Evolutionary conservation across 2,329 filamentous ascomycete genomes (phyloP), one percentile per base, ranked within the genome.

Genomic region (Aspergillus piperis): DNA sequence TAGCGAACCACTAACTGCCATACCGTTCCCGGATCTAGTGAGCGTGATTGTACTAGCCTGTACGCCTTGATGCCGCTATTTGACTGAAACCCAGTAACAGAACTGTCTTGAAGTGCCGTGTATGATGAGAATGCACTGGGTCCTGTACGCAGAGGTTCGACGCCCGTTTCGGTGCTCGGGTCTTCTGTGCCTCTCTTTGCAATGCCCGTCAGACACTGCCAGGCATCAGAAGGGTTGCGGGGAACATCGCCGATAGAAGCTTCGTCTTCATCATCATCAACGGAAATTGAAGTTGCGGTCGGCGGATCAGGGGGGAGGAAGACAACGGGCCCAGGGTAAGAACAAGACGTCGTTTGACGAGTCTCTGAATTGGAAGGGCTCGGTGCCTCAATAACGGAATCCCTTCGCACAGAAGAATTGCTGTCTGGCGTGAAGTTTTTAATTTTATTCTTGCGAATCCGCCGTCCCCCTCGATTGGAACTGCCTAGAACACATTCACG

Each of bases 401-500:
- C 64, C 47, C 71, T 72, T 25, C 64, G 69, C 5, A 68, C 60
- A 3, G 71, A 60, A 7, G 64, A 36, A 48, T 65, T 69, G 19
- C 61, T 61, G 30, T 67, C 63, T 1, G 72, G 70, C 2, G 72
- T 73, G 44, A 75, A 70, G 39, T 72, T 70, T 54, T 75, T 73
- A 50, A 75, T 73, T 63, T 75, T 79, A 68, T 83, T 84, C 68
- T 84, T 85, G 56, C 84, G 81, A 59, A 86, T 80, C 50, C 85
- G 80, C 58, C 84, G 79, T 13, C 85, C 85, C 49, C 85, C 85
- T 57, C 84, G 81, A 68, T 86, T 86, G 51, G 83, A 85, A 48
- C 82, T 82, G 7, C 84, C 84, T 19, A 87, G 78, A 10, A 87
- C 79, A 69, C 85, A 87, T 62, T 86, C 83, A 55, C 83, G 82